These are phyloP conservation scores for Naumovozyma dairenensis DNA, from an alignment of 805 yeast species.

Conservation along the genomic window DNA sequence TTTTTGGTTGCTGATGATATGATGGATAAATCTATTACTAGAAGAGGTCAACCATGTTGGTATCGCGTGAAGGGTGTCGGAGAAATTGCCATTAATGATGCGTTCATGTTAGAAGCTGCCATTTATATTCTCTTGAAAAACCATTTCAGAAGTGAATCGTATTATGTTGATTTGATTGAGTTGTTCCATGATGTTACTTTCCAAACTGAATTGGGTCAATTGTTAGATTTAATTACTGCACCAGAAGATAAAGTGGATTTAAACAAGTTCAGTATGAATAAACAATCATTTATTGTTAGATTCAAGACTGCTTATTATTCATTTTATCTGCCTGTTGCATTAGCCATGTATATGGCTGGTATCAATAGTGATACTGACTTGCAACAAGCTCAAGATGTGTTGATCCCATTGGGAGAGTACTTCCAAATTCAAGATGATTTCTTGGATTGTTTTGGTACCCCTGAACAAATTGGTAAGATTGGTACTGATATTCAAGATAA, in stretches of 20 bases:
- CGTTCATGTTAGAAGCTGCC: slow-evolving; percentile 93
- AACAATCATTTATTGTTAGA: slow-evolving; percentile 90
- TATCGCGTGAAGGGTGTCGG: slow-evolving; percentile 71
- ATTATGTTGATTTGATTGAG: slow-evolving; percentile 84
- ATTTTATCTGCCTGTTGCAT: slow-evolving; percentile 93
- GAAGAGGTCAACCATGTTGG: slow-evolving; percentile 99
- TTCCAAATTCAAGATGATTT: slow-evolving; percentile 98
- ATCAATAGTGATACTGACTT: slow-evolving; percentile 59
- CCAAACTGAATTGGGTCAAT: slow-evolving; percentile 96
- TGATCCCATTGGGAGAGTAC: slow-evolving; percentile 94
- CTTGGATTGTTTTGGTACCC: slow-evolving; percentile 94
- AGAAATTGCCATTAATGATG: slow-evolving; percentile 92
- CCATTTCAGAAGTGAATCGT: slow-evolving; percentile 71
- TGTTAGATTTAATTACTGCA: slow-evolving; percentile 90
- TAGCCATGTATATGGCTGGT: slow-evolving; percentile 92
- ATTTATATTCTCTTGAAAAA: slow-evolving; percentile 82
- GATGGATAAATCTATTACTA: slow-evolving; percentile 93
- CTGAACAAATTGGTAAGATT: slow-evolving; percentile 94
- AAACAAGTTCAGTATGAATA: slow-evolving; percentile 71
- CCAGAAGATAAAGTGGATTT: slow-evolving; percentile 93
- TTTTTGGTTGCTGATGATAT: slow-evolving; percentile 97
- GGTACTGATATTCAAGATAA: slow-evolving; percentile 98
- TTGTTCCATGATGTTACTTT: slow-evolving; percentile 95
- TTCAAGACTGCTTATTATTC: slow-evolving; percentile 97
- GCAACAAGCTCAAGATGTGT: slow-evolving; percentile 76